Evolutionary conservation across 2,329 filamentous ascomycete species (phyloP).

Genomic region (Hymenoscyphus fructigenus): DNA sequence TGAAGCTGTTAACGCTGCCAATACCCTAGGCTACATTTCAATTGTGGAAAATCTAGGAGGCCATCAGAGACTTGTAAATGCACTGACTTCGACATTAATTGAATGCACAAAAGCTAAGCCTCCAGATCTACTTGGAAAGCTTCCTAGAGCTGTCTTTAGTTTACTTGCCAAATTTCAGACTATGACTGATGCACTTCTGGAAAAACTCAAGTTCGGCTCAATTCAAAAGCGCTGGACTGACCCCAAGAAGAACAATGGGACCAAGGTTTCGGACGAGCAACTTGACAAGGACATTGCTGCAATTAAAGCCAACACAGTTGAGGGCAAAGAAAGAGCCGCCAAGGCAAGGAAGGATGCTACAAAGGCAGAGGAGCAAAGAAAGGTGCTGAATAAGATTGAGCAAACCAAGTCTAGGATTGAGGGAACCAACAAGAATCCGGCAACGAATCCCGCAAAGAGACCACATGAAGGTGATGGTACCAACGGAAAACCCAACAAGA

Average conservation of each 20-base stretch:
- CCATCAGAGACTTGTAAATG: conserved; percentile 56
- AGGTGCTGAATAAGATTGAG: conserved; percentile 28
- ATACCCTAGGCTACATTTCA: conserved; percentile 53
- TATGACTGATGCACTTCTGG: conserved; percentile 55
- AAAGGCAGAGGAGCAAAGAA: conserved; percentile 28
- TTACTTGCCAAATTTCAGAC: conserved; percentile 62
- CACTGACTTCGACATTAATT: conserved; percentile 54
- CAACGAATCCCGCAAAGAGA: conserved; percentile 31
- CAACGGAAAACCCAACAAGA: conserved; percentile 36
- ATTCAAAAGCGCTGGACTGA: conserved; percentile 56
- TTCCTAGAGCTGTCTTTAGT: conserved; percentile 56
- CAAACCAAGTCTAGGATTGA: conserved; percentile 25
- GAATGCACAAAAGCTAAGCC: conserved; percentile 49
- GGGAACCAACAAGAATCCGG: conserved; percentile 21
- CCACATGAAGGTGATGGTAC: conserved; percentile 34
- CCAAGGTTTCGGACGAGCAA: conserved; percentile 62
- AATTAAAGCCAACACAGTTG: conserved; percentile 45
- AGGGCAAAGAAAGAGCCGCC: conserved; percentile 35
- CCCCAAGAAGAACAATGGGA: conserved; percentile 24
- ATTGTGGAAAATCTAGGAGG: conserved; percentile 58
- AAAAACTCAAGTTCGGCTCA: conserved; percentile 65
- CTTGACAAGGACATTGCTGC: conserved; percentile 60
- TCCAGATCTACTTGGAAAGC: conserved; percentile 50
- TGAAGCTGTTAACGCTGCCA: conserved; percentile 52
- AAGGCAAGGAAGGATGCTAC: conserved; percentile 46